Evolutionary conservation across 2,329 filamentous ascomycete genomes (phyloP).

Genomic region (Fusarium nygamai): DNA sequence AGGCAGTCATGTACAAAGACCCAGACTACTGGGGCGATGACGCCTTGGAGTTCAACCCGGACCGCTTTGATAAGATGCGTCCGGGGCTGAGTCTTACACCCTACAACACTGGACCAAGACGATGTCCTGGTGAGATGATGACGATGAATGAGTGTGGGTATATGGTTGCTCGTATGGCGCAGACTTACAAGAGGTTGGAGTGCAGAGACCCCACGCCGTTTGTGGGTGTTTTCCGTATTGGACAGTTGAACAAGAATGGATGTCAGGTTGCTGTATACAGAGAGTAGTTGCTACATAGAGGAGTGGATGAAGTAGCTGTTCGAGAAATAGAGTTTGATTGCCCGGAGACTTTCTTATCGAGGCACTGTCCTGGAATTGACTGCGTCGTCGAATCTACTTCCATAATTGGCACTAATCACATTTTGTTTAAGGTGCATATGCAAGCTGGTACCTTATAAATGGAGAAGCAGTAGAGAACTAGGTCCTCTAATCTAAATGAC

Average conservation of each 20-base stretch:
- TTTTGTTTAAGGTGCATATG: not conserved
- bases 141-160: conserved; percentile 1
- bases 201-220: not conserved
- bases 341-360: not conserved
- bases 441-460: no score
- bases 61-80: not conserved
- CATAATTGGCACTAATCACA: not conserved
- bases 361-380: not conserved
- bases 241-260: conserved; percentile 6
- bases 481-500: not conserved
- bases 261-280: not conserved
- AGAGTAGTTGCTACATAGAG: not conserved
- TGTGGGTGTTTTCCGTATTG: conserved; percentile 6
- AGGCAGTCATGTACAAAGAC: conserved; percentile 9
- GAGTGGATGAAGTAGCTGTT: rapidly evolving
- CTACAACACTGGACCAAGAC: not conserved
- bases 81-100: not conserved
- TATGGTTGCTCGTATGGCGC: not conserved
- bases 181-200: not conserved
- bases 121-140: conserved; percentile 10
- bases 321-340: not conserved
- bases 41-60: not conserved
- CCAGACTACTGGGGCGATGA: conserved; percentile 1
- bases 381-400: not conserved
- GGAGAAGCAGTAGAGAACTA: no score